Evolutionary conservation across 768 basidiomycete genomes (phyloP).

Genomic region (Daedaleopsis sinensis): DNA sequence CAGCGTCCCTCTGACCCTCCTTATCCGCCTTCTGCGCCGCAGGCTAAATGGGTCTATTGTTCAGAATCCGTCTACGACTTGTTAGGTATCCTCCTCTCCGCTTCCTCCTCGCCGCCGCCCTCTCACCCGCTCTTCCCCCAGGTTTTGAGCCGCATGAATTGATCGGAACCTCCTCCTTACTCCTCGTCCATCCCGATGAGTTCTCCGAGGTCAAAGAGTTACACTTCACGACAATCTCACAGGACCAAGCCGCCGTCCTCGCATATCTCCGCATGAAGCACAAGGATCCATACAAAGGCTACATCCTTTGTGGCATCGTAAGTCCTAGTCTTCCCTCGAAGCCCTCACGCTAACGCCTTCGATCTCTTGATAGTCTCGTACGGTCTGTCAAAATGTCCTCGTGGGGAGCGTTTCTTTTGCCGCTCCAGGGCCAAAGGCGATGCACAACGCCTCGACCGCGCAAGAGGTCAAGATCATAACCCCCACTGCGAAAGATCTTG

Average conservation of each 20-base stretch:
- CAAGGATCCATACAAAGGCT: slow-evolving; percentile 78
- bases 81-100: slow-evolving; percentile 21
- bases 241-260: slow-evolving; percentile 80
- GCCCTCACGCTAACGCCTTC: not conserved
- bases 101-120: not conserved
- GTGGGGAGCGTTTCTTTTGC: slow-evolving; percentile 83
- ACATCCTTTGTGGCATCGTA: slow-evolving; percentile 74
- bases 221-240: slow-evolving; percentile 76
- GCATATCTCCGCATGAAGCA: slow-evolving; percentile 80
- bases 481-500: slow-evolving; percentile 45
- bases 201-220: slow-evolving; percentile 63
- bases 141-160: slow-evolving; percentile 78
- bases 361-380: slow-evolving; percentile 48
- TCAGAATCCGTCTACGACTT: slow-evolving; percentile 32
- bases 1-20: not conserved
- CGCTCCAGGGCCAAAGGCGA: slow-evolving; percentile 69
- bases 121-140: slow-evolving; percentile 28
- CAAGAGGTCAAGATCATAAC: slow-evolving; percentile 80
- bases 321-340: slow-evolving; percentile 32
- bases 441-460: slow-evolving; percentile 82
- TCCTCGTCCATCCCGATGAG: slow-evolving; percentile 84
- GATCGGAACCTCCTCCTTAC: slow-evolving; percentile 66
- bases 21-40: slow-evolving; percentile 9
- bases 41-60: slow-evolving; percentile 34
- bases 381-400: slow-evolving; percentile 71